Base-by-base conservation (phyloP, 306 rosid genomes). In the Acacia melanoxylon region DNA sequence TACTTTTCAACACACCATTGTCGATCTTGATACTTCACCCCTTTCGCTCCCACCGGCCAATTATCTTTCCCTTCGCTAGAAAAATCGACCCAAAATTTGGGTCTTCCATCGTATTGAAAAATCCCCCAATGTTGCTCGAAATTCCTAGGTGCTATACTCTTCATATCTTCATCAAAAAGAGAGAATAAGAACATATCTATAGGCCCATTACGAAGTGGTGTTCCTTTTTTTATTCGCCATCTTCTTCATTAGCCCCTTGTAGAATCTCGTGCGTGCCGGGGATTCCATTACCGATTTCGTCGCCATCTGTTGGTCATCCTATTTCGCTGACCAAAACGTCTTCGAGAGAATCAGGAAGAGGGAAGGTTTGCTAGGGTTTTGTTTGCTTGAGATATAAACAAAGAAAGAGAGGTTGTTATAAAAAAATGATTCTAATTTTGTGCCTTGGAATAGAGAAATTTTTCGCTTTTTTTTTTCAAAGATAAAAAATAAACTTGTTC, bases 71-170 rank as follows among this genome's bases (percentile, higher is more conserved):
- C 94, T 54, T 85, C 5, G 8, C 93, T 93, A 0, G 86, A 76
- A 15, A 93, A 86, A 78, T 93, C 99, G 52, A 95, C 79, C 0
- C 71, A 22, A 27, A 93, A 93, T 78, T 94, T 94, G 0, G 97
- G 94, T 3, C 56, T 80, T 1, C 97, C 98, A 17, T 95, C 97
- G 0, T 59, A 87, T 0, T 75, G 75, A 42, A 95, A 95, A 44
- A 93, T 89, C 1, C 98, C 99, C 99, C 94, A 93, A n/a, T 95
- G 99, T 0, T 98, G 91, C 76, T 95, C 98, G 29, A 95, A 95
- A 37, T 51, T 27, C 0, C 98, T 95, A 0, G 97, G 97, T 0
- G 84, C 89, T 27, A 88, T 20, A 29, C 98, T 95, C 72, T 95
- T 93, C 12, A 2, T 1, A 75, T 93, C 80, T 82, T 95, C 98